phyloP scores from a whole-genome alignment of 345 rosid genomes.

The Gossypium stocksii region DNA sequence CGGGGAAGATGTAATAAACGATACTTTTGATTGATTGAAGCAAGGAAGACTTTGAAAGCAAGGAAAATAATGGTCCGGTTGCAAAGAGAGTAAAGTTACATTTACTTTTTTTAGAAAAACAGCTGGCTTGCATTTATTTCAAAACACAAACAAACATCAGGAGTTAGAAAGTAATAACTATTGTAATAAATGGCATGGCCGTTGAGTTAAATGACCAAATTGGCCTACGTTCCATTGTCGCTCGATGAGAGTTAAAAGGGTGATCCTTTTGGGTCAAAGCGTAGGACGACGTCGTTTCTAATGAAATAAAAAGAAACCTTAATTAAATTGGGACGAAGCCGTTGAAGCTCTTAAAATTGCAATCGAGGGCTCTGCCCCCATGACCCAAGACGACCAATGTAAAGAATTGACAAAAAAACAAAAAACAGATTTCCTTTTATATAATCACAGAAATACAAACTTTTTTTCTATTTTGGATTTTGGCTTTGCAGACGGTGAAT shows the following conservation, averaged over 20 bases:
- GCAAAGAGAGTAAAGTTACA: constrained; percentile 15
- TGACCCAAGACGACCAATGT: constrained; percentile 83
- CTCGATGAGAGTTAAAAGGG: neutral
- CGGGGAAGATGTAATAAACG: neutral
- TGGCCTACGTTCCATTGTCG: constrained; percentile 7
- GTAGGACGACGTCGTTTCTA: neutral
- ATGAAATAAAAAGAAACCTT: neutral
- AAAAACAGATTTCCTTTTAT: neutral
- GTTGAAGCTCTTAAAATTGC: constrained; percentile 91
- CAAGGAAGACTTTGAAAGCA: constrained; percentile 68
- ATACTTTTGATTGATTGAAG: constrained; percentile 30
- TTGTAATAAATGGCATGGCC: constrained; percentile 15
- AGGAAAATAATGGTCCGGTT: constrained; percentile 37
- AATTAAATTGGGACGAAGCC: constrained; percentile 36
- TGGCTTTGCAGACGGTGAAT: constrained; percentile 57
- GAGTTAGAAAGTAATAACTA: constrained; percentile 24
- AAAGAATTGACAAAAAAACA: constrained; percentile 41
- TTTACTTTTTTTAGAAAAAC: too few relatives aligned
- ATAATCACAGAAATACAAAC: neutral
- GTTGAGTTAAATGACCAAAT: too few relatives aligned
- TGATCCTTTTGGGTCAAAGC: neutral
- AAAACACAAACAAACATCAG: neutral
- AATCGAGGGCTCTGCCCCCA: constrained; percentile 87
- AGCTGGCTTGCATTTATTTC: too few relatives aligned
- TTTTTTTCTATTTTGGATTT: neutral